phyloP scores from a whole-genome alignment of 495 filamentous ascomycete species.

The Aspergillus saccharolyticus region DNA sequence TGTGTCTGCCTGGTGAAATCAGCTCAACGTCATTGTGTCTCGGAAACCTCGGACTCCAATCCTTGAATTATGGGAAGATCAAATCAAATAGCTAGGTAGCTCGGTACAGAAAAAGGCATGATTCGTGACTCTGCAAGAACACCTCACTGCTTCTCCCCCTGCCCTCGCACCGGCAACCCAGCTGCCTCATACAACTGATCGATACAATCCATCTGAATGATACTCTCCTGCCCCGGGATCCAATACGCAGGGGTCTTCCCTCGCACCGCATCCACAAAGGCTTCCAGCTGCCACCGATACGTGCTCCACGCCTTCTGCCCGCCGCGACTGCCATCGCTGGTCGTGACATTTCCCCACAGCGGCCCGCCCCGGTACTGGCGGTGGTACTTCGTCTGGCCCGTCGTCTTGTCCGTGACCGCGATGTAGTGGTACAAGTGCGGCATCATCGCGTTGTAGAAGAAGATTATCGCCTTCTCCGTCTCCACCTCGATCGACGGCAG shows the following conservation, averaged over 20 bases:
- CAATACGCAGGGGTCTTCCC: constrained; percentile 38
- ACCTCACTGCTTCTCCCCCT: neutral
- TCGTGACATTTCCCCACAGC: constrained; percentile 18
- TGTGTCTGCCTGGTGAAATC: neutral
- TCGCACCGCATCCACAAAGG: constrained; percentile 48
- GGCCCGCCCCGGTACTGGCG: constrained; percentile 29
- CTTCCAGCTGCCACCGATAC: constrained; percentile 50
- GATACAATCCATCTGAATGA: constrained; percentile 46
- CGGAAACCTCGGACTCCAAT: neutral
- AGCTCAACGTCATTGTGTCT: neutral
- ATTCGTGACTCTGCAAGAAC: too few relatives aligned
- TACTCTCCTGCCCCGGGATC: constrained; percentile 44
- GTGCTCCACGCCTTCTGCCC: constrained; percentile 47
- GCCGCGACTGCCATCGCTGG: constrained; percentile 17
- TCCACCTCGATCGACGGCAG: constrained; percentile 26
- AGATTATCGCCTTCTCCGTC: constrained; percentile 31
- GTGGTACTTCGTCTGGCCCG: constrained; percentile 28
- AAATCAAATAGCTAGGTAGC: too few relatives aligned
- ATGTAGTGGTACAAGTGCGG: constrained; percentile 39
- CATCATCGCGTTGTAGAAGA: constrained; percentile 33
- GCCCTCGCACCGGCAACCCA: neutral
- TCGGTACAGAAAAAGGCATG: too few relatives aligned
- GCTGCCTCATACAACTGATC: constrained; percentile 42
- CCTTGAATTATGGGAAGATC: neutral
- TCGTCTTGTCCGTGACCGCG: constrained; percentile 26